Evolutionary conservation across 495 filamentous ascomycete genomes (phyloP), one percentile per base, ranked within the genome.

Genomic region (Annulohypoxylon maeteangense): DNA sequence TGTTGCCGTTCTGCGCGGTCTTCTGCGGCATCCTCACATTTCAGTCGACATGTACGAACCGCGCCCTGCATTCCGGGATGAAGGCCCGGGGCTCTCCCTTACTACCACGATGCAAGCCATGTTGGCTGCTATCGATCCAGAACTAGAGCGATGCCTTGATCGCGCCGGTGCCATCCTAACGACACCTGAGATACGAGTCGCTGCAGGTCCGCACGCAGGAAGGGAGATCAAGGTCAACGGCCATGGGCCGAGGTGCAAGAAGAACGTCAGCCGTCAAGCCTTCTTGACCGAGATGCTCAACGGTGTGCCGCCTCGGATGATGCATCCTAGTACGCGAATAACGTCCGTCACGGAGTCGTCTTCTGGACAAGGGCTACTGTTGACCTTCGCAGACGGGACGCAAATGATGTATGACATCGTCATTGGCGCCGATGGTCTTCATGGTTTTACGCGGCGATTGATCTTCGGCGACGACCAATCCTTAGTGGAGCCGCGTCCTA

Each of bases 11-110:
- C 32, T 74, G 3, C 72, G 74, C 27, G 78, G 74, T 14, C 73
- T 81, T 22, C 54, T 80, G 1, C 58, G 75, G 32, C 66, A 77
- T 63, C 62, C 74, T 23, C 76, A 79, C 36, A 62, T 81, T 22
- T 59, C 74, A 16, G 75, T 74, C 14, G 65, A 80, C 45, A 76
- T 81, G 34, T 81, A 75, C 57, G 79, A 80, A 34, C 70, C 75
- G 3, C 71, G 66, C 1, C 67, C 76, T 20, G 55, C 71, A 6
- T 80, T 81, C 60, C 70, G 69, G 20, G 74, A 76, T 47, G 74
- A 76, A 32, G 74, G 79, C 0, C 74, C 75, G 8, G 70, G 66
- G 0, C 62, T 81, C 10, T 47, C 60, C 2, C 59, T 81, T n/a
- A 70, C 74, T 2, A 44, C 60, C 16, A 72, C 32, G 25, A 62